Evolutionary conservation across 495 filamentous ascomycete genomes (phyloP).

Genomic region (Saxophila tyrrhenica): DNA sequence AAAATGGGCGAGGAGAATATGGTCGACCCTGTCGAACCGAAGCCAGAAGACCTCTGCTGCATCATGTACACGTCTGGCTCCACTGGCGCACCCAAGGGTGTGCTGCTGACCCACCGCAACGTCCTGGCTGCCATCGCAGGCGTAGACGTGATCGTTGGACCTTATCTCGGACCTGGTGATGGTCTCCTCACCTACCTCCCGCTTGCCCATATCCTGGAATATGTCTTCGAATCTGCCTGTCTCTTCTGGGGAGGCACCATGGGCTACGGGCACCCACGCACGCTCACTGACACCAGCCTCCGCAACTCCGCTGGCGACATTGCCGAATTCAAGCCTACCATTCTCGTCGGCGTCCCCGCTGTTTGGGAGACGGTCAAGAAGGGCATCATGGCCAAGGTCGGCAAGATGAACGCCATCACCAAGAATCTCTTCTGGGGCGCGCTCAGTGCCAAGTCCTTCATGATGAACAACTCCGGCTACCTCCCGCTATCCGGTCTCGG

Average conservation of each 20-base stretch:
- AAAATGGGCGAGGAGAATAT: conserved; percentile 75
- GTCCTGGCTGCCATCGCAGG: conserved; percentile 85
- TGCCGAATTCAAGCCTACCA: conserved; percentile 78
- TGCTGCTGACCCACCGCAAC: conserved; percentile 77
- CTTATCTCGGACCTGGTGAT: conserved; percentile 78
- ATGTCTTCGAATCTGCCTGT: conserved; percentile 89
- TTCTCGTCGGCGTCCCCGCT: conserved; percentile 89
- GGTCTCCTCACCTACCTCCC: conserved; percentile 84
- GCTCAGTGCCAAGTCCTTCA: conserved; percentile 67
- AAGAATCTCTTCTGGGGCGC: conserved; percentile 90
- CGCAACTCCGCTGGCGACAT: conserved; percentile 95
- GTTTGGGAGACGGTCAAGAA: conserved; percentile 99
- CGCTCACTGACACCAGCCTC: conserved; percentile 78
- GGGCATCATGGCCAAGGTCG: conserved; percentile 79
- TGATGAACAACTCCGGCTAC: conserved; percentile 41
- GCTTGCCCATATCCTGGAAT: conserved; percentile 90
- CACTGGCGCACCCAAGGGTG: conserved; percentile 94
- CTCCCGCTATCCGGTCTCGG: conserved; percentile 50
- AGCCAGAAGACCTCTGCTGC: conserved; percentile 81
- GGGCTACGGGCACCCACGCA: conserved; percentile 94
- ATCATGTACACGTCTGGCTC: conserved; percentile 99
- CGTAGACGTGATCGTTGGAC: conserved; percentile 72
- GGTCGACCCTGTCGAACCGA: conserved; percentile 68
- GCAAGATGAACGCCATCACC: conserved; percentile 57
- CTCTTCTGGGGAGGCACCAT: conserved; percentile 93